These are phyloP conservation scores for Ceratobasidium sp. DNA, from an alignment of 1,284 basidiomycete genomes.

Conservation along the genomic window DNA sequence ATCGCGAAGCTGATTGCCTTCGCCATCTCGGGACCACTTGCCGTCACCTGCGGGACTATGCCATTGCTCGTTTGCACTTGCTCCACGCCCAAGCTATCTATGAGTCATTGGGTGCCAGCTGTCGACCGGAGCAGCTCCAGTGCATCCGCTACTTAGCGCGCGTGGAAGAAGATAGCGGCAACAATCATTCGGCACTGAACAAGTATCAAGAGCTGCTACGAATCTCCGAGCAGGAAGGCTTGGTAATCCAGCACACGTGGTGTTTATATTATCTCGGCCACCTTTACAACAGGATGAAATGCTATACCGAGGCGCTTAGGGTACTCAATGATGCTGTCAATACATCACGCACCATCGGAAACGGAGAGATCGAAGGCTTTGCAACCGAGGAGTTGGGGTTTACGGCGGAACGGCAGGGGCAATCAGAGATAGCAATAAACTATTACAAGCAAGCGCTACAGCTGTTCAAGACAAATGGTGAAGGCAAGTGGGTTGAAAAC, in stretches of 20 bases:
- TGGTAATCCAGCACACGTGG: conserved; percentile 24
- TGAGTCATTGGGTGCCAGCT: not conserved
- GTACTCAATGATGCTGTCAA: conserved; percentile 25
- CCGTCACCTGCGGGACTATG: conserved; percentile 20
- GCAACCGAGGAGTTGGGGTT: conserved; percentile 39
- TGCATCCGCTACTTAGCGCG: conserved; percentile 31
- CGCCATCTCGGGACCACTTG: conserved; percentile 24
- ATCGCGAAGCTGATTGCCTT: conserved; percentile 28
- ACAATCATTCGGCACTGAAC: conserved; percentile 4
- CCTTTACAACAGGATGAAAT: conserved; percentile 13
- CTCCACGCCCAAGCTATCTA: conserved; percentile 13
- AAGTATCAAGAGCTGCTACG: conserved; percentile 21
- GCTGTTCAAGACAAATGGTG: conserved; percentile 13
- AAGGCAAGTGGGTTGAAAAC: conserved; percentile 26
- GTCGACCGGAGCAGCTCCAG: conserved; percentile 20
- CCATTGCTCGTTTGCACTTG: conserved; percentile 9
- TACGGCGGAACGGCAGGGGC: conserved; percentile 26
- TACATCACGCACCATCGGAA: not conserved
- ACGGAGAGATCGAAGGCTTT: conserved; percentile 32
- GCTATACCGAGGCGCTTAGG: conserved; percentile 20
- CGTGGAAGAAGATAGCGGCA: conserved; percentile 31
- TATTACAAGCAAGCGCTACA: conserved; percentile 32
- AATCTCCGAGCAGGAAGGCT: not conserved
- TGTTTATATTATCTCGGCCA: conserved; percentile 33
- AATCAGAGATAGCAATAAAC: conserved; percentile 10